phyloP scores from a whole-genome alignment of 345 rosid genomes.

The Noccaea caerulescens region DNA sequence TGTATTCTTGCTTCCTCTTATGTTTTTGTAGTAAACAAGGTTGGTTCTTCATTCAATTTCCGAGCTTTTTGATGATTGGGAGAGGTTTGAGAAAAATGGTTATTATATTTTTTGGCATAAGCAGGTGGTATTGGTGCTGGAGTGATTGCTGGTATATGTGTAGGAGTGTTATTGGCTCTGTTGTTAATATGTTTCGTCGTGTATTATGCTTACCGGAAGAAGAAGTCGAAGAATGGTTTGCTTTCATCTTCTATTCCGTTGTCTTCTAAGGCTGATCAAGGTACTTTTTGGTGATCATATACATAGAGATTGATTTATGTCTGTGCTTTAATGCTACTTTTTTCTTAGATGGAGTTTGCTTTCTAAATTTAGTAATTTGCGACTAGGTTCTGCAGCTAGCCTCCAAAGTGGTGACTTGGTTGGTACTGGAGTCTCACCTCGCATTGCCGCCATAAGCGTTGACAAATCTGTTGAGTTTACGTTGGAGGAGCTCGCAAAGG shows the following conservation, averaged over 20 bases:
- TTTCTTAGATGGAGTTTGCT: not conserved
- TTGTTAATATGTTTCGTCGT: conserved; percentile 49
- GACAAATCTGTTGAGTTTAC: conserved; percentile 88
- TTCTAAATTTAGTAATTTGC: no score
- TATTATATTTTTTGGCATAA: not conserved
- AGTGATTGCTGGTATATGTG: conserved; percentile 64
- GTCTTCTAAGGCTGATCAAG: conserved; percentile 46
- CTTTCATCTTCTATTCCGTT: conserved; percentile 42
- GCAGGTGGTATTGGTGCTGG: conserved; percentile 67
- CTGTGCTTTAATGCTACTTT: not conserved
- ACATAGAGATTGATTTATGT: not conserved
- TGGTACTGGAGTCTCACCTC: conserved; percentile 49
- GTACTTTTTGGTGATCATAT: conserved; percentile 41
- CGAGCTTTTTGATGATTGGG: no score
- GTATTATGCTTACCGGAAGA: conserved; percentile 59
- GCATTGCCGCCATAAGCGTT: conserved; percentile 68
- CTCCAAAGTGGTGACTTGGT: conserved; percentile 40
- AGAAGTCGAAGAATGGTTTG: conserved; percentile 45
- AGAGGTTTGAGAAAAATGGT: not conserved
- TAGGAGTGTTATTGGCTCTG: conserved; percentile 53
- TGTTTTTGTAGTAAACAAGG: conserved; percentile 67
- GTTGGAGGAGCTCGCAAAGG: conserved; percentile 87
- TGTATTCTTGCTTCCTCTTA: conserved; percentile 6
- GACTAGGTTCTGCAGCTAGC: conserved; percentile 43
- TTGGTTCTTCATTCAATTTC: no score